Evolutionary conservation across 1,284 basidiomycete genomes (phyloP).

Genomic region (Apiotrichum porosum): DNA sequence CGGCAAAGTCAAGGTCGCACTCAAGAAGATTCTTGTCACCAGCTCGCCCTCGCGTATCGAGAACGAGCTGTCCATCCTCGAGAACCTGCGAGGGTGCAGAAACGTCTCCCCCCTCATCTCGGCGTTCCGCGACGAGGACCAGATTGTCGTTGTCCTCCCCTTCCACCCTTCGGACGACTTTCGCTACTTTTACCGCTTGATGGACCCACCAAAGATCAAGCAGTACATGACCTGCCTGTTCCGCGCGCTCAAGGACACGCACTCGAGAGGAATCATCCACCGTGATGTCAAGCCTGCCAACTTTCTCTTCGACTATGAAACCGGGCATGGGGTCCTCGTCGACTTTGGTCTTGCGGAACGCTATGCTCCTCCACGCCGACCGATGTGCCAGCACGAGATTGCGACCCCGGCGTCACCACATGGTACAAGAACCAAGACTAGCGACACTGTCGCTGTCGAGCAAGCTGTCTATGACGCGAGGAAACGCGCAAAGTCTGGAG

Average conservation of each 20-base stretch:
- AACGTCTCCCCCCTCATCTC: constrained; percentile 90
- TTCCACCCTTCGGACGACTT: constrained; percentile 92
- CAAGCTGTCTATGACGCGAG: constrained; percentile 61
- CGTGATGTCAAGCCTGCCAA: constrained; percentile 98
- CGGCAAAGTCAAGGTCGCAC: constrained; percentile 68
- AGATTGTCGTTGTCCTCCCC: constrained; percentile 92
- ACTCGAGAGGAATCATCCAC: constrained; percentile 84
- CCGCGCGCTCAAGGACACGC: constrained; percentile 82
- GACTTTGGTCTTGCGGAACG: constrained; percentile 90
- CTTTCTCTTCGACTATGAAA: constrained; percentile 86
- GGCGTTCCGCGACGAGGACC: constrained; percentile 85
- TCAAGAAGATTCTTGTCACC: constrained; percentile 97
- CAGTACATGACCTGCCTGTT: constrained; percentile 89
- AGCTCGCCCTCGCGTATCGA: constrained; percentile 86
- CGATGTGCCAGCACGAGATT: constrained; percentile 66
- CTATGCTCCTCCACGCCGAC: constrained; percentile 44
- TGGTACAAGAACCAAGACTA: constrained; percentile 51
- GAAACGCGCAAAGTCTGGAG: constrained; percentile 49
- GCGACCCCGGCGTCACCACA: constrained; percentile 62
- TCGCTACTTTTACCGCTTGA: constrained; percentile 53
- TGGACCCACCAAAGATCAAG: constrained; percentile 56
- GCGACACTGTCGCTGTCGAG: constrained; percentile 39
- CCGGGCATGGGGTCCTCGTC: constrained; percentile 79
- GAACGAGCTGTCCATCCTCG: constrained; percentile 93
- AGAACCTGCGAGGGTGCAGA: constrained; percentile 66